Evolutionary conservation across 805 yeast species (phyloP).

Genomic region (Groenewaldozyma tartarivorans): DNA sequence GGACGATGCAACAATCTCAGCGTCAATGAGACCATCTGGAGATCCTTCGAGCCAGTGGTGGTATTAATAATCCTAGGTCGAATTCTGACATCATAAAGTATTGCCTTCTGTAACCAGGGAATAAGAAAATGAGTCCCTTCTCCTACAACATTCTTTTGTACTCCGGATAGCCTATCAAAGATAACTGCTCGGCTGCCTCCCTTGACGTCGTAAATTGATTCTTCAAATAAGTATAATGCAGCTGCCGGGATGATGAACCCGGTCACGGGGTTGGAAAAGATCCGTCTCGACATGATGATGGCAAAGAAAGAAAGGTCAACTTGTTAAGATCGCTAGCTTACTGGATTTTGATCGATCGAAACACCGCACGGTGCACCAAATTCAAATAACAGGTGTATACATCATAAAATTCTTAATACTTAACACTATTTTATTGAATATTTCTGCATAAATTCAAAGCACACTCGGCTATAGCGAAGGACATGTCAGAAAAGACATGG

Average conservation of each 20-base stretch:
- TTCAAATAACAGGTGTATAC: no score
- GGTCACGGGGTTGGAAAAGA: slow-evolving; percentile 11
- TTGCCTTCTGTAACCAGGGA: slow-evolving; percentile 94
- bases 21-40: slow-evolving; percentile 91
- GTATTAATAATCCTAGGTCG: slow-evolving; percentile 86
- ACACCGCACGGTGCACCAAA: no score
- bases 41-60: slow-evolving; percentile 93
- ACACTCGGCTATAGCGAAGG: no score
- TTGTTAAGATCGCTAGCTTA: background rate
- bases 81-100: slow-evolving; percentile 88
- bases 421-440: no score
- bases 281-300: slow-evolving; percentile 10
- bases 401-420: no score
- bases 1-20: slow-evolving; percentile 92
- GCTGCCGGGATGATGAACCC: slow-evolving; percentile 23
- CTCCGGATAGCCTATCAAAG: slow-evolving; percentile 86
- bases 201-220: slow-evolving; percentile 85
- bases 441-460: no score
- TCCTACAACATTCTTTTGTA: slow-evolving; percentile 77
- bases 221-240: slow-evolving; percentile 48
- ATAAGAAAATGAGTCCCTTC: slow-evolving; percentile 94
- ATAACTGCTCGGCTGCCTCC: slow-evolving; percentile 96
- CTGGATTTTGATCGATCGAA: no score
- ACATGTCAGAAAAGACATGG: no score
- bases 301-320: background rate